Percentiles rank a stretch among this genome's conserved stretches.
phyloP scores from a whole-genome alignment of 352 stramenopile genomes.

The Thalassiosira gravida region DNA sequence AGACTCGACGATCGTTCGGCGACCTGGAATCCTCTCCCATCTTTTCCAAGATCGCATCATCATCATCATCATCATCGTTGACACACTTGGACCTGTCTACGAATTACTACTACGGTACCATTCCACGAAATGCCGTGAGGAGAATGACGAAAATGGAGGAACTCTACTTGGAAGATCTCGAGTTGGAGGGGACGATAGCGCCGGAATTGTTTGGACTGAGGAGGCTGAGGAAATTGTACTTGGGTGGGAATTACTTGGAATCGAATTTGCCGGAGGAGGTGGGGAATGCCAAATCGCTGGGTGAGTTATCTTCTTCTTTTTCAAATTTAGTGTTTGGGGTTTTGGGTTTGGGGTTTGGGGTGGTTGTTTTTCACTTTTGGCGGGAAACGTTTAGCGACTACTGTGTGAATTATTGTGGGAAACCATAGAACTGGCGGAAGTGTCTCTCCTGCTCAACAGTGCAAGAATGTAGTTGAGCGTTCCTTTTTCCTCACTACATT shows the following conservation, averaged over 20 bases:
- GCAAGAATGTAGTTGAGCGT: too few relatives aligned
- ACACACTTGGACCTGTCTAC: constrained; percentile 22
- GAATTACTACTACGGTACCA: constrained; percentile 47
- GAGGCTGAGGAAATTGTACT: constrained; percentile 38
- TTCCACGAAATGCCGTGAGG: constrained; percentile 43
- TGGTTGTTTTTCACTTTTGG: too few relatives aligned
- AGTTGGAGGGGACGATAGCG: constrained; percentile 44
- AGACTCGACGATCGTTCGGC: constrained; percentile 1
- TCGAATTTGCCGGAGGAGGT: constrained; percentile 12
- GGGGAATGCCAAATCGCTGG: constrained; percentile 14
- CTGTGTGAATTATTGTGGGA: too few relatives aligned
- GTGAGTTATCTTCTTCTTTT: constrained; percentile 2
- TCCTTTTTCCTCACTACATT: too few relatives aligned
- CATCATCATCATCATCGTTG: neutral
- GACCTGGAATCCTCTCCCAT: constrained; percentile 27
- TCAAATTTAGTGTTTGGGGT: too few relatives aligned
- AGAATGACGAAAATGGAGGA: constrained; percentile 37
- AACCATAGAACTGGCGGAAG: too few relatives aligned
- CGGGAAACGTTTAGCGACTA: too few relatives aligned
- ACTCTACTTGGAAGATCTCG: constrained; percentile 59
- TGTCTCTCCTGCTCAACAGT: too few relatives aligned
- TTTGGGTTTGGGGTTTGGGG: too few relatives aligned
- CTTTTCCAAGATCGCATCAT: too few relatives aligned
- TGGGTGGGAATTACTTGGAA: constrained; percentile 34
- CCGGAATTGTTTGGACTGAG: constrained; percentile 29